Conservation (phyloP, 441 rosid species). For the Aquilaria agallochum region DNA sequence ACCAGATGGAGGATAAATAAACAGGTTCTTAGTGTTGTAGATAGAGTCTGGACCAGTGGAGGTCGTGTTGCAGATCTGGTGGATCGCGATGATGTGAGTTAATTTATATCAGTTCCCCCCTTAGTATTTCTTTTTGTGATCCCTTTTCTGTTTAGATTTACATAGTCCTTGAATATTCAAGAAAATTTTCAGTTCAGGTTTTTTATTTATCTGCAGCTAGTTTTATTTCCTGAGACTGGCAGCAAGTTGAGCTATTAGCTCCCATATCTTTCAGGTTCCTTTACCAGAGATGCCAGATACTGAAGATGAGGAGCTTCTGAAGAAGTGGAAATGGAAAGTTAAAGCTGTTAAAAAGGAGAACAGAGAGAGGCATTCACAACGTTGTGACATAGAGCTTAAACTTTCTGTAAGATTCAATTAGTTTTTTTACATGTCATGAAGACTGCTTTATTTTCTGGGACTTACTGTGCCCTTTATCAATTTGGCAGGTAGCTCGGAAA, state of each 20-base stretch:
- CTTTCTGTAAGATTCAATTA: conserved; percentile 63
- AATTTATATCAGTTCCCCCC: neutral
- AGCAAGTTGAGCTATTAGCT: conserved; percentile 2
- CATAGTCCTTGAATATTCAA: neutral
- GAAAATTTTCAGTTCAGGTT: conserved; percentile 5
- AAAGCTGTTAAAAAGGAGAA: conserved; percentile 63
- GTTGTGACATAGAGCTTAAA: conserved; percentile 95
- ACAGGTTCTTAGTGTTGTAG: conserved; percentile 69
- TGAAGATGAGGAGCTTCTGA: conserved; percentile 64
- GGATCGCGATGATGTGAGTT: conserved; percentile 88
- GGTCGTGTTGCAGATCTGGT: conserved; percentile 80
- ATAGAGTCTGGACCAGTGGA: conserved; percentile 93
- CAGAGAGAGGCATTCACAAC: conserved; percentile 86
- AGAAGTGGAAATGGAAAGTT: conserved; percentile 88
- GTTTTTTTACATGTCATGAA: conserved; percentile 8
- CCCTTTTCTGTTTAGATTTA: neutral
- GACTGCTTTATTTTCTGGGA: conserved; percentile 7
- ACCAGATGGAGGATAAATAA: conserved; percentile 96
- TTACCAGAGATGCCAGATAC: conserved; percentile 86
- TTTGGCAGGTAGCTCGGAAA: conserved; percentile 86
- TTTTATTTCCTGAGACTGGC: conserved; percentile 10
- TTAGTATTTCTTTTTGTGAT: conserved; percentile 7
- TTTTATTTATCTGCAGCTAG: conserved; percentile 9
- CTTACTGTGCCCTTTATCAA: conserved; percentile 17
- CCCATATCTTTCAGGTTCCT: conserved; percentile 54